Evolutionary conservation across 1,284 basidiomycete species (phyloP).

Genomic region (Phellopilus nigrolimitatus): DNA sequence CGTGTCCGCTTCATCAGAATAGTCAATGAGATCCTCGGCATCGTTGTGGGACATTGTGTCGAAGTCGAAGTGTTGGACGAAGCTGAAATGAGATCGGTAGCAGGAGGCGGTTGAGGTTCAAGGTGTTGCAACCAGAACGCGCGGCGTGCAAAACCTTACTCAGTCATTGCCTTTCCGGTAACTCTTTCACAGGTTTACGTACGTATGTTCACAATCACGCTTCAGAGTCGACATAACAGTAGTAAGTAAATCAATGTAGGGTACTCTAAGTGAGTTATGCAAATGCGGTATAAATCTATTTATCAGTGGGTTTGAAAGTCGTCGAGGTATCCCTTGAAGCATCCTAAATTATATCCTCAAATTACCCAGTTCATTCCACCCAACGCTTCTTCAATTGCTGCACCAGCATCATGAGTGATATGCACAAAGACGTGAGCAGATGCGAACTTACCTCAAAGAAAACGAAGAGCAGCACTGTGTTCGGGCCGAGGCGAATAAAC

Average conservation of each 20-base stretch:
- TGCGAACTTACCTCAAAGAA: slow-evolving; percentile 64
- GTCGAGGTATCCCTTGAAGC: no score
- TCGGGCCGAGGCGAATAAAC: slow-evolving; percentile 80
- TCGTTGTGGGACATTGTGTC: slow-evolving; percentile 41
- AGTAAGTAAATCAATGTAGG: no score
- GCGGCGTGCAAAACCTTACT: neutral
- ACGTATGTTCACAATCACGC: neutral
- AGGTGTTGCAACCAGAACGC: neutral
- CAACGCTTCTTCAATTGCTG: slow-evolving; percentile 20
- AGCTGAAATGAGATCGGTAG: neutral
- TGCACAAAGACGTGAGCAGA: neutral
- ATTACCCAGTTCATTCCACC: neutral
- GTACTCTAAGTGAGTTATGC: no score
- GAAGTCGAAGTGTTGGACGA: neutral
- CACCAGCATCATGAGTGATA: neutral
- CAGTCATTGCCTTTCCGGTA: no score
- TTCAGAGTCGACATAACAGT: no score
- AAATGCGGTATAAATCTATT: neutral
- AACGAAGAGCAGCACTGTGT: slow-evolving; percentile 80
- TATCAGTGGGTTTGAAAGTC: neutral
- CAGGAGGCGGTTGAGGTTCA: neutral
- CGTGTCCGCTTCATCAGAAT: slow-evolving; percentile 91
- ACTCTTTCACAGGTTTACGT: neutral
- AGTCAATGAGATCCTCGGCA: slow-evolving; percentile 80
- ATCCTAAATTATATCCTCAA: neutral